phyloP scores from a whole-genome alignment of 2,329 filamentous ascomycete species.

The Ophiostoma sp. region DNA sequence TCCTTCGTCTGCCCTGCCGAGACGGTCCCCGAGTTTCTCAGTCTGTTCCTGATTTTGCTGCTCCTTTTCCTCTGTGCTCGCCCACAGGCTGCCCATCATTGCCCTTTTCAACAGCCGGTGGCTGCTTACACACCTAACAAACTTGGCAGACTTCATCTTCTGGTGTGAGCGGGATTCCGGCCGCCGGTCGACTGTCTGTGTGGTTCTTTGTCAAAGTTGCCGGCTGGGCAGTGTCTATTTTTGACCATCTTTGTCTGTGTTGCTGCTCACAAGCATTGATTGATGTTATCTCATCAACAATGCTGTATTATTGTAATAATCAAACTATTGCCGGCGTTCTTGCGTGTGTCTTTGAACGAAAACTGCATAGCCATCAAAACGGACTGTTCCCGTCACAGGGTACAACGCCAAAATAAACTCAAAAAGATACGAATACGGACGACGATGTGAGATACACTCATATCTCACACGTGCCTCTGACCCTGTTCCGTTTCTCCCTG shows the following conservation, averaged over 20 bases:
- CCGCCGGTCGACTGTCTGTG: background rate
- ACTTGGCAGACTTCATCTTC: too few relatives aligned
- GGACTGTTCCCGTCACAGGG: background rate
- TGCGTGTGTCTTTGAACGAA: too few relatives aligned
- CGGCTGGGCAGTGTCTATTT: background rate
- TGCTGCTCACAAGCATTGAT: background rate
- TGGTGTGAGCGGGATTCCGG: background rate
- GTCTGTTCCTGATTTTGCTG: background rate
- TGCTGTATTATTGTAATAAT: background rate
- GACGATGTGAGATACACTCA: background rate
- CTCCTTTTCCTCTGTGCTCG: background rate
- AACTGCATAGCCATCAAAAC: too few relatives aligned
- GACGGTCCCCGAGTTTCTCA: constrained; percentile 1
- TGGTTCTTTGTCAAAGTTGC: background rate
- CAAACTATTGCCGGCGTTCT: background rate
- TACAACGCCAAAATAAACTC: background rate
- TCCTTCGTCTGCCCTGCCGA: background rate
- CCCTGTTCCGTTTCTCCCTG: background rate
- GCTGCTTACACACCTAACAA: background rate
- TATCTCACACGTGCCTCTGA: background rate
- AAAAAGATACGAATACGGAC: background rate
- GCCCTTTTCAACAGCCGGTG: background rate
- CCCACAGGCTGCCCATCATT: background rate
- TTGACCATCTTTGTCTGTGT: background rate
- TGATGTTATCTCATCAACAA: too few relatives aligned